These are phyloP conservation scores for Hypoxylon sp. DNA, from an alignment of 2,329 filamentous ascomycete genomes.

Conservation along the genomic window DNA sequence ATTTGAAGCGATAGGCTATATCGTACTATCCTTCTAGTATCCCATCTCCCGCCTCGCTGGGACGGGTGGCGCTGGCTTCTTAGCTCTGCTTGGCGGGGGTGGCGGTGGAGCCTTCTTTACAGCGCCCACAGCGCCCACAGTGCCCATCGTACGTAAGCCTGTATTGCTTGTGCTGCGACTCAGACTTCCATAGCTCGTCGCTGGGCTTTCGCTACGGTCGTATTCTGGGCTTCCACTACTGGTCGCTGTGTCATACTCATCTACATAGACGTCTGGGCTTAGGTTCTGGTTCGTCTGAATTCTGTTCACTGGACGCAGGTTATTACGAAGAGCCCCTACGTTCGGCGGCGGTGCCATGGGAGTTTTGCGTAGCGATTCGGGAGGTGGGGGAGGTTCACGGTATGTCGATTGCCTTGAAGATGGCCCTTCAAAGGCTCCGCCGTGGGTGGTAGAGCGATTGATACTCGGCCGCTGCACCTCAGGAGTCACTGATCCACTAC, in stretches of 20 bases:
- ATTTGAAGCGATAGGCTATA: not conserved
- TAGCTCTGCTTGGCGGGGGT: constrained; percentile 63
- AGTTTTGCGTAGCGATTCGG: constrained; percentile 47
- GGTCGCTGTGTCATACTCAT: constrained; percentile 66
- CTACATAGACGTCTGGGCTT: constrained; percentile 63
- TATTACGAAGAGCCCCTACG: constrained; percentile 59
- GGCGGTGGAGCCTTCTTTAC: constrained; percentile 62
- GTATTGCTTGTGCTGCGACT: constrained; percentile 63
- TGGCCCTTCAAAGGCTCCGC: constrained; percentile 42
- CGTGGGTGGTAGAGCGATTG: constrained; percentile 50
- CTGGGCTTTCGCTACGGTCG: constrained; percentile 68
- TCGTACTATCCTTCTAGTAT: constrained; percentile 41
- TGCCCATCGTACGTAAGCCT: constrained; percentile 47
- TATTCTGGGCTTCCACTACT: constrained; percentile 68
- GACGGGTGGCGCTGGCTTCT: constrained; percentile 70
- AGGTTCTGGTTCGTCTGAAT: constrained; percentile 58
- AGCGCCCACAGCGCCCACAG: constrained; percentile 16
- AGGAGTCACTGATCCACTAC: constrained; percentile 50
- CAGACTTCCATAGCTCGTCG: constrained; percentile 70
- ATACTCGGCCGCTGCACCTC: constrained; percentile 50
- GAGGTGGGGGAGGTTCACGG: constrained; percentile 51
- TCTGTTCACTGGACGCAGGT: constrained; percentile 64
- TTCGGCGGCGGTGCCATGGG: constrained; percentile 50
- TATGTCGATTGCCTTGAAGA: constrained; percentile 44
- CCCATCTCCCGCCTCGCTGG: constrained; percentile 57